Conservation (phyloP, 331 rosid genomes). For the Stylosanthes scabra region DNA sequence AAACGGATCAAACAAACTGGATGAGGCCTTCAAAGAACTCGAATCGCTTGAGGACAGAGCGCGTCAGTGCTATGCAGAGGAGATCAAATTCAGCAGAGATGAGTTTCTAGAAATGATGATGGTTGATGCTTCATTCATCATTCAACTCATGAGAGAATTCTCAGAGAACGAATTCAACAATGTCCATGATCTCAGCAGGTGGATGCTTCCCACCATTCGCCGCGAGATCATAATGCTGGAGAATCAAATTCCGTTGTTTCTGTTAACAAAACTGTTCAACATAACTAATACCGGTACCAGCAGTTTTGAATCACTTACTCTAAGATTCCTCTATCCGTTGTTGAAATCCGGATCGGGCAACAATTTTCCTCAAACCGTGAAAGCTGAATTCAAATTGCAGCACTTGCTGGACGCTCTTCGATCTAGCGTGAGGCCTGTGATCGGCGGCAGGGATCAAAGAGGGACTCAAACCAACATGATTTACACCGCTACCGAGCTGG, state of each 20-base stretch:
- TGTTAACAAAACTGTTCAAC: conserved; percentile 37
- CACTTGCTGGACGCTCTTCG: conserved; percentile 54
- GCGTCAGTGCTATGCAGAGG: conserved; percentile 29
- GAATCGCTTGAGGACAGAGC: conserved; percentile 20
- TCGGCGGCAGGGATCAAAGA: neutral
- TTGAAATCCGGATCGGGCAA: conserved; percentile 3
- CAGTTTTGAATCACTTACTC: conserved; percentile 33
- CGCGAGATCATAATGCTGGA: conserved; percentile 57
- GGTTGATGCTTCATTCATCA: conserved; percentile 34
- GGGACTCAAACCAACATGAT: conserved; percentile 33
- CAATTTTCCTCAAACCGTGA: neutral
- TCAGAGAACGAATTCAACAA: neutral
- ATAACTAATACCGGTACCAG: conserved; percentile 11
- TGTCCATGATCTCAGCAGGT: conserved; percentile 33
- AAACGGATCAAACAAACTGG: conserved; percentile 16
- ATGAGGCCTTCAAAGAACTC: conserved; percentile 9
- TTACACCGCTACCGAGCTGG: conserved; percentile 38
- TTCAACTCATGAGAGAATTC: conserved; percentile 45
- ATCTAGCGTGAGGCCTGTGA: conserved; percentile 31
- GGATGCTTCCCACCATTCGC: conserved; percentile 54
- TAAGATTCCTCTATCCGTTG: conserved; percentile 48
- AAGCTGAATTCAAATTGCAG: neutral
- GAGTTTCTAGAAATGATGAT: conserved; percentile 45
- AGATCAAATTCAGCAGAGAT: conserved; percentile 26
- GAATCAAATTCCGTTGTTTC: conserved; percentile 56